Base-by-base conservation (phyloP, 768 basidiomycete species). In the Hygrophorus russula region DNA sequence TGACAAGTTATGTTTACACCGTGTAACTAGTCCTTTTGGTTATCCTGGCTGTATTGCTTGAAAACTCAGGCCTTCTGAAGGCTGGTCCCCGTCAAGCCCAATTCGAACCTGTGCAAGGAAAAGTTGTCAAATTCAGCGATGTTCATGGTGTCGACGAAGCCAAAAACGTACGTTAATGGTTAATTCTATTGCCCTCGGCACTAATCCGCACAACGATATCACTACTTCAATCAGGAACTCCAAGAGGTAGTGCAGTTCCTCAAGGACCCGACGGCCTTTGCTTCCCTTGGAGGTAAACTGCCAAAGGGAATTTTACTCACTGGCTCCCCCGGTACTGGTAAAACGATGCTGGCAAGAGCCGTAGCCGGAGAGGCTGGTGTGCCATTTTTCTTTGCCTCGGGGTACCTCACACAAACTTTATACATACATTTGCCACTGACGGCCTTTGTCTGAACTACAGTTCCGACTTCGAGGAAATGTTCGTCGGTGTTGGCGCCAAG, bases 71-170 rank as follows among this genome's bases (percentile, higher is more conserved):
- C 3, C 70, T 97, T 33, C 76, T 96, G 68, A 94, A 94, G 65
- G 80, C 85, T 4, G 90, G 84, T 3, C 81, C 82, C 32, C 76
- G 77, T 24, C 80, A 83, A 47, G 64, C 80, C 19, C 82, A 93
- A 53, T 97, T 92, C 54, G 82, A 92, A 52, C 84, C 89, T 5
- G 64, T 74, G 2, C 73, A 83, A 57, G 86, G 81, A 24, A 88
- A 86, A 53, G 69, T 77, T 1, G 83, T 93, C 61, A 92, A 76
- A 54, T 98, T 99, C 57, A 80, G 76, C 49, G 96, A 99, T 61
- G 92, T 99, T 4, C 93, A 98, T 51, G 96, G 96, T 24, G 85
- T 94, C 19, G 96, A 98, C 52, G 96, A 99, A 62, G 96, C 87
- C 29, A 98, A 98, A 63, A 78, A 84, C 56, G 92, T 83, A 41